These are phyloP conservation scores for Sarocladium brachiariae DNA, from an alignment of 2,329 filamentous ascomycete species.

Conservation along the genomic window DNA sequence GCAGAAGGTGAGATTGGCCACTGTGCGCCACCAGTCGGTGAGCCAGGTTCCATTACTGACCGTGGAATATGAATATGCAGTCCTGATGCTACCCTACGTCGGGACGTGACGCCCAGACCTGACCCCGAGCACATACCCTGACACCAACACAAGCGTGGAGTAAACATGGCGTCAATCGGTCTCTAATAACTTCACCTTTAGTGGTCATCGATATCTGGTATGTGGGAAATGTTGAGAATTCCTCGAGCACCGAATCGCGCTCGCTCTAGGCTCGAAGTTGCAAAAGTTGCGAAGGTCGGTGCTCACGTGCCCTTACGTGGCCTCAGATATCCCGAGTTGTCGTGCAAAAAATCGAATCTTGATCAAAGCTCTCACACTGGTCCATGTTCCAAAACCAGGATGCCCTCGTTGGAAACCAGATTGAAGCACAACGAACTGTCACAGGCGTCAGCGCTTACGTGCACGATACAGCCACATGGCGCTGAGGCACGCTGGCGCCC, in stretches of 20 bases:
- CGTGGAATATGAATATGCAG: no score
- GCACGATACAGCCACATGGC: conserved; percentile 6
- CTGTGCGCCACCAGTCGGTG: not conserved
- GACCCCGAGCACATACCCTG: not conserved
- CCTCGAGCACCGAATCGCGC: not conserved
- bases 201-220: no score
- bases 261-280: conserved; percentile 6
- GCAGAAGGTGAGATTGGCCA: not conserved
- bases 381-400: not conserved
- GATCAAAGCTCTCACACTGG: not conserved
- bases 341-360: no score
- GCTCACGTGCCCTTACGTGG: conserved; percentile 7
- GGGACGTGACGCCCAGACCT: not conserved
- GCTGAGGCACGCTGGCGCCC: not conserved
- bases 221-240: no score
- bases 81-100: not conserved
- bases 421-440: not conserved
- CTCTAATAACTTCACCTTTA: no score
- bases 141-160: not conserved
- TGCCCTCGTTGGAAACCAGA: conserved; percentile 2
- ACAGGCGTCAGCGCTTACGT: conserved; percentile 5
- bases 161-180: no score
- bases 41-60: not conserved
- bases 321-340: not conserved
- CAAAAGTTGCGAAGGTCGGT: conserved; percentile 4